Base-by-base conservation (phyloP, 176 grass and related monocot genomes). In the Avena eriantha region DNA sequence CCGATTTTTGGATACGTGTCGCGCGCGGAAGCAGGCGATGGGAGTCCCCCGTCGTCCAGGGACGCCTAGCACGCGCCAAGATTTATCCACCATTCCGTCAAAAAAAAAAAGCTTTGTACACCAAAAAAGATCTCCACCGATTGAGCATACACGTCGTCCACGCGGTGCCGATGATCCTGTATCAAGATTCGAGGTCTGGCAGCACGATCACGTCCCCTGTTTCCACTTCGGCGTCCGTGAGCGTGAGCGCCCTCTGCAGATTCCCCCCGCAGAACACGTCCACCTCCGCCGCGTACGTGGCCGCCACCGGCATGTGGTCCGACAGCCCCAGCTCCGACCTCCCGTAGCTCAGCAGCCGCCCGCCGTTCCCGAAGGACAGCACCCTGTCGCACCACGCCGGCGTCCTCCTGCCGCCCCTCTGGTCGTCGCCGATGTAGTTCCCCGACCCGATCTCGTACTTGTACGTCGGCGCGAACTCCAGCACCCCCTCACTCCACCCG, bases 381-480 rank as follows among this genome's bases (percentile, higher is more conserved):
- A 98, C 84, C 50, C 97, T 59, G 59, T 96, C 97, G 29, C 97
- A 96, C 97, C 97, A 96, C 74, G 94, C 97, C 55, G 97, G 94
- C 73, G 89, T 90, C 90, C 97, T 86, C 29, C 86, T 87, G 26
- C 93, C 87, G 4, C 90, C 92, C 17, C 50, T 95, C 17, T 85
- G 89, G 78, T 98, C 91, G 77, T 98, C 91, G 86, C 70, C 87
- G 73, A 91, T 70, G 85, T 94, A 98, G 65, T 91, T 96, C 1
- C 41, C 67, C 8, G 92, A 96, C 76, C 89, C 76, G 8, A 91
- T 6, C 71, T 87, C 92, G 63, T 96, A 96, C 88, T 96, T 98
- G 85, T 96, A 98, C 13, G 96, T 98, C 10, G 96, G 96, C 48
- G 96, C 60, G 60, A 98, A 98, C 79, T 92, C 86, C 18, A 98